Conservation (phyloP, 2,329 filamentous ascomycete species). For the Pseudogymnoascus sp. region DNA sequence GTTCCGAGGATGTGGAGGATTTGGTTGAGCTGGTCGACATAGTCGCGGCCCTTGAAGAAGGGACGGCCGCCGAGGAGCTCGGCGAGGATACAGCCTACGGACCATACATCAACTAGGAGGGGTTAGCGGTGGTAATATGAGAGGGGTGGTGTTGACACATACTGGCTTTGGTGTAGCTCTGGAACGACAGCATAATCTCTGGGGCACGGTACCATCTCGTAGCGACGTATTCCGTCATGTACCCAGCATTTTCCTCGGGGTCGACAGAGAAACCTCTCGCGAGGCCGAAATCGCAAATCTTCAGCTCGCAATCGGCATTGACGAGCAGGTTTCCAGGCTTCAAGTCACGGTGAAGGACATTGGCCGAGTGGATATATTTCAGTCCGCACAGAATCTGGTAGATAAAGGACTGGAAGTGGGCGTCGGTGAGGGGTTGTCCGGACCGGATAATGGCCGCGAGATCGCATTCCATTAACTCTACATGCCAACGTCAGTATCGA, state of each 20-base stretch:
- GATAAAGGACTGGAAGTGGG: slow-evolving; percentile 99
- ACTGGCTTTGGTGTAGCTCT: slow-evolving; percentile 99
- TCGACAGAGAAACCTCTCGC: slow-evolving; percentile 95
- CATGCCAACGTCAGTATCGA: slow-evolving; percentile 19
- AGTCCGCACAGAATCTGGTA: slow-evolving; percentile 98
- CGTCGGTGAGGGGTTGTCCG: slow-evolving; percentile 92
- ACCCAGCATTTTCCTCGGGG: slow-evolving; percentile 95
- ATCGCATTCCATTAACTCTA: slow-evolving; percentile 99
- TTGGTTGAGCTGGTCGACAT: slow-evolving; percentile 98
- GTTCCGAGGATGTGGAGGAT: slow-evolving; percentile 97
- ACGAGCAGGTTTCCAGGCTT: slow-evolving; percentile 97
- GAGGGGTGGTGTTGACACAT: slow-evolving; percentile 39
- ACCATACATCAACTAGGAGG: slow-evolving; percentile 97
- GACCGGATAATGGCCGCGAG: slow-evolving; percentile 96
- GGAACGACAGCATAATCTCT: slow-evolving; percentile 99
- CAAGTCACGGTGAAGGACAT: slow-evolving; percentile 91
- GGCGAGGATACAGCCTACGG: slow-evolving; percentile 93
- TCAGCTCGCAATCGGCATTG: slow-evolving; percentile 98
- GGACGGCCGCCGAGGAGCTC: slow-evolving; percentile 92
- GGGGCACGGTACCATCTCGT: slow-evolving; percentile 98
- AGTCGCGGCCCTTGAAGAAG: slow-evolving; percentile 98
- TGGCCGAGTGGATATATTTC: slow-evolving; percentile 98
- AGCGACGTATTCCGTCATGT: slow-evolving; percentile 99
- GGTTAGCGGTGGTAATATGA: slow-evolving; percentile 14
- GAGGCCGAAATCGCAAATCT: slow-evolving; percentile 97